Percentiles rank a stretch among this genome's conserved stretches.
phyloP scores from a whole-genome alignment of 345 rosid species.

The Pugionium cornutum region DNA sequence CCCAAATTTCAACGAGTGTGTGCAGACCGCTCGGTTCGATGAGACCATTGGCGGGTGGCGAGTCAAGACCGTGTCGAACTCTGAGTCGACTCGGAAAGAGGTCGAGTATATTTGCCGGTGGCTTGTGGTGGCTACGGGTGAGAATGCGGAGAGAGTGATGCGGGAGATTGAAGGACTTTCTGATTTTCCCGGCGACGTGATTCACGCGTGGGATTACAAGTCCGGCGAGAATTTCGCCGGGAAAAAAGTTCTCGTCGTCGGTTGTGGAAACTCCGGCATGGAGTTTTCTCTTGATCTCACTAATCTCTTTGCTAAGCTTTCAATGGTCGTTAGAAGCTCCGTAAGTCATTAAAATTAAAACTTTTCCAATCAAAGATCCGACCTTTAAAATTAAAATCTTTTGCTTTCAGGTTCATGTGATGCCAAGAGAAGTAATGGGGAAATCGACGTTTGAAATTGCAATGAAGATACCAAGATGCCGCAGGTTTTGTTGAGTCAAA shows the following conservation, averaged over 20 bases:
- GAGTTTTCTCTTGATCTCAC: slow-evolving; percentile 89
- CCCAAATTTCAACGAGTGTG: slow-evolving; percentile 82
- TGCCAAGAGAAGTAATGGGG: slow-evolving; percentile 67
- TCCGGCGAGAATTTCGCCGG: slow-evolving; percentile 70
- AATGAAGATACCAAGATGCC: slow-evolving; percentile 63
- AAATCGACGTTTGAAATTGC: slow-evolving; percentile 70
- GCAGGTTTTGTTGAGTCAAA: too few species aligned
- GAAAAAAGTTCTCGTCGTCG: slow-evolving; percentile 79
- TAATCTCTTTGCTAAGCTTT: slow-evolving; percentile 64
- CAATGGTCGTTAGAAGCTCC: slow-evolving; percentile 86
- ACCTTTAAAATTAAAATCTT: background rate
- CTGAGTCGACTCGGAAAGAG: slow-evolving; percentile 54
- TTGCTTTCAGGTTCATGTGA: slow-evolving; percentile 56
- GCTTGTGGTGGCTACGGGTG: slow-evolving; percentile 97
- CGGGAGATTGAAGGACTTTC: slow-evolving; percentile 73
- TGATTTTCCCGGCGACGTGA: slow-evolving; percentile 67
- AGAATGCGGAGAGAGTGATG: slow-evolving; percentile 76
- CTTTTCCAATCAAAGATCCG: background rate
- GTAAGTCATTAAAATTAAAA: slow-evolving; percentile 45
- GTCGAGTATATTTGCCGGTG: slow-evolving; percentile 84
- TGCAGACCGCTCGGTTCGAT: slow-evolving; percentile 74
- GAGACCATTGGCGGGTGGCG: slow-evolving; percentile 81
- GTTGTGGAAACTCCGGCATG: slow-evolving; percentile 98
- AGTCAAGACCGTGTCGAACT: slow-evolving; percentile 64
- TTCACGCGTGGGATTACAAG: slow-evolving; percentile 75